Evolutionary conservation across 495 filamentous ascomycete genomes (phyloP).

Genomic region (Tuber melanosporum): DNA sequence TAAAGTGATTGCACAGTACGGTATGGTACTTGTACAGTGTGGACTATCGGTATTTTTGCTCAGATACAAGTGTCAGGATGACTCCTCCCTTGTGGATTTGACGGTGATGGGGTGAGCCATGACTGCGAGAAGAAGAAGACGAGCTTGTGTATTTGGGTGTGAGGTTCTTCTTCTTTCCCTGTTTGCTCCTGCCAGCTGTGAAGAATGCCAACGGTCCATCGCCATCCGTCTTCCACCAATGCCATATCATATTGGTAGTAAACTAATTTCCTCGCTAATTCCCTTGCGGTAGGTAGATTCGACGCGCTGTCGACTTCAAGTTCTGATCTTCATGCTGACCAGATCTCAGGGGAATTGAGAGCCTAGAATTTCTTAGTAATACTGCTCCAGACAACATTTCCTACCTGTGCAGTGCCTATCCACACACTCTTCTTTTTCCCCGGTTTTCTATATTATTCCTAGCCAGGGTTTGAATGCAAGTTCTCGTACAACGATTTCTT

Average conservation of each 20-base stretch:
- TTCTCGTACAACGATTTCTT: background rate
- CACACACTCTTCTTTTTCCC: background rate
- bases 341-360: conserved; percentile 4
- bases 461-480: background rate
- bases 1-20: too few relatives aligned
- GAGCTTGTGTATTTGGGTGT: conserved; percentile 16
- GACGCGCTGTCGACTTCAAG: background rate
- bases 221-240: background rate
- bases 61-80: background rate
- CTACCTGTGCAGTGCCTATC: background rate
- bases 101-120: background rate
- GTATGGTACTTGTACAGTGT: background rate
- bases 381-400: background rate
- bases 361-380: conserved; percentile 28
- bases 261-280: background rate
- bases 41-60: background rate
- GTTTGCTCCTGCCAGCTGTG: background rate
- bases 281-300: background rate
- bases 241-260: too few relatives aligned
- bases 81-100: background rate
- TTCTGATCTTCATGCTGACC: background rate
- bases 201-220: background rate
- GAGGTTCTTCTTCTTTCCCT: background rate
- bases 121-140: background rate
- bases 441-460: background rate